phyloP scores from a whole-genome alignment of 2,329 filamentous ascomycete species.

The Mycosphaerella sp. region DNA sequence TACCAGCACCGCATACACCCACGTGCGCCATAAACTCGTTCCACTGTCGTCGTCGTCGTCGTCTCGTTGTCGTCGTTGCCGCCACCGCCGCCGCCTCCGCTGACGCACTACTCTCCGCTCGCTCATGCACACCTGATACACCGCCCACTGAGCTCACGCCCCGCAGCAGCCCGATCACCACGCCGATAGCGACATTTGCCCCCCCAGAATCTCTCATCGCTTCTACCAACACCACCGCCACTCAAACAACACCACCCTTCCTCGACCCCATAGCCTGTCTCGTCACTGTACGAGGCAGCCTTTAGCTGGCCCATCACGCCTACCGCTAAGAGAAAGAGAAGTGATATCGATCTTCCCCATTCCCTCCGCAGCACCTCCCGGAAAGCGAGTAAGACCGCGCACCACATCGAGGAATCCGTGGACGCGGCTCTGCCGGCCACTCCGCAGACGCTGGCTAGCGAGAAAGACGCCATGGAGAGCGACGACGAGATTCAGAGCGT shows the following conservation, averaged over 20 bases:
- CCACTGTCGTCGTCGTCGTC: too few species aligned
- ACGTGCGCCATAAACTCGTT: too few species aligned
- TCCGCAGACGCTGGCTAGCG: constrained; percentile 44
- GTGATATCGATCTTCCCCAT: constrained; percentile 21
- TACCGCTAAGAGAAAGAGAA: constrained; percentile 26
- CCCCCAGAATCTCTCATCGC: background rate
- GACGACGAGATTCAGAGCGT: constrained; percentile 91
- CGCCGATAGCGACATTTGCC: background rate
- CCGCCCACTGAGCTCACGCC: too few species aligned
- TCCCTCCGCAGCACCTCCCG: constrained; percentile 17
- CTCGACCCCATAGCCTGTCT: constrained; percentile 11
- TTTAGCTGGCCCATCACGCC: constrained; percentile 19
- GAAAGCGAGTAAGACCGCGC: constrained; percentile 34
- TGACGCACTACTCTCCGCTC: too few species aligned
- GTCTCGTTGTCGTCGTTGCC: too few species aligned
- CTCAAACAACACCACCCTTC: too few species aligned
- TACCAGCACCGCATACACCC: too few species aligned
- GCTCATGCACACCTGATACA: too few species aligned
- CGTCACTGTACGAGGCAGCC: constrained; percentile 19
- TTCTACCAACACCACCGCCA: background rate
- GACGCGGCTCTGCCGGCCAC: constrained; percentile 42
- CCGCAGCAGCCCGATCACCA: background rate
- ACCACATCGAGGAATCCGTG: constrained; percentile 31
- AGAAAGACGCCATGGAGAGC: constrained; percentile 65
- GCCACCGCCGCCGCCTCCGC: too few species aligned